Evolutionary conservation across 1,139 yeast species (phyloP).

Genomic region (Candida sojae): DNA sequence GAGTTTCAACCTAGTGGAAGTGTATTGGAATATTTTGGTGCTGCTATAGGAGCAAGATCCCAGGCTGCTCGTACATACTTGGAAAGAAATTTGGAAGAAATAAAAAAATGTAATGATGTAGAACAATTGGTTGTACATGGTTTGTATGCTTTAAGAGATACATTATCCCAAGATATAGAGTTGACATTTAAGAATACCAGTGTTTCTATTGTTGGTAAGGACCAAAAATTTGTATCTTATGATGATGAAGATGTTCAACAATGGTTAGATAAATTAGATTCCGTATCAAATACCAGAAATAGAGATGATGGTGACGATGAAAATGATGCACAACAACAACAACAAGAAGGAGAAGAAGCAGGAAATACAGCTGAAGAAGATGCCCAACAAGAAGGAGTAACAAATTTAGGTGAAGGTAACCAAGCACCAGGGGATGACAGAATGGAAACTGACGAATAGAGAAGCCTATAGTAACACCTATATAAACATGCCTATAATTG

Average conservation of each 20-base stretch:
- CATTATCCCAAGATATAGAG: conserved; percentile 92
- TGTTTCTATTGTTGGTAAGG: conserved; percentile 87
- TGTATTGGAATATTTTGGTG: conserved; percentile 85
- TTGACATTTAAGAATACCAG: conserved; percentile 82
- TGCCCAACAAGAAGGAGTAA: conserved; percentile 8
- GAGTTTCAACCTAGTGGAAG: conserved; percentile 98
- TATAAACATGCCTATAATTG: no score
- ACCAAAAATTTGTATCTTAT: conserved; percentile 67
- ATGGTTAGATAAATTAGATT: conserved; percentile 71
- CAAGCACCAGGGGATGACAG: conserved; percentile 22
- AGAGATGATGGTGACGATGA: conserved; percentile 44
- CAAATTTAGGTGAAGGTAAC: conserved; percentile 17
- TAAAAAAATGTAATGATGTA: conserved; percentile 56
- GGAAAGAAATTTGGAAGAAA: conserved; percentile 78
- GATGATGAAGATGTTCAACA: conserved; percentile 87
- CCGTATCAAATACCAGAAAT: conserved; percentile 54
- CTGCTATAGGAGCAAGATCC: conserved; percentile 97
- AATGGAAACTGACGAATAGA: conserved; percentile 58
- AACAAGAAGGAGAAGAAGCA: conserved; percentile 23
- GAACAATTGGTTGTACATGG: conserved; percentile 86
- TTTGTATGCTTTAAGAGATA: conserved; percentile 88
- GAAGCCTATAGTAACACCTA: no score
- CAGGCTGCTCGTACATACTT: conserved; percentile 97
- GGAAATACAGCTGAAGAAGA: conserved; percentile 1
- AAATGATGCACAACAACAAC: conserved; percentile 29